Base-by-base conservation (phyloP, 257 asterid species). In the Nicotiana sylvestris region DNA sequence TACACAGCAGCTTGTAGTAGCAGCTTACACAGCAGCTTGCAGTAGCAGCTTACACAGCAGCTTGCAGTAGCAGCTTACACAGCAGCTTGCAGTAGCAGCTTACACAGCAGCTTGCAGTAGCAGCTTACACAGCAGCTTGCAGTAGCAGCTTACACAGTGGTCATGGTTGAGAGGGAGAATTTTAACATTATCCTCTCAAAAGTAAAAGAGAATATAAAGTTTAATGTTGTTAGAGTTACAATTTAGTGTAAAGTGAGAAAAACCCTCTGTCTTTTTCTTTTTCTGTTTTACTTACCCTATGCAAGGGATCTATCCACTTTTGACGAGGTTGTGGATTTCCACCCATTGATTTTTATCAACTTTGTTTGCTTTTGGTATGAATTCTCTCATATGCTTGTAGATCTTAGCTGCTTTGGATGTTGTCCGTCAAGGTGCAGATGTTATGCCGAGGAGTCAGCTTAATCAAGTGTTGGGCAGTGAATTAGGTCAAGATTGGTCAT, bases 341-440 rank as follows among this genome's bases (percentile, higher is more conserved):
- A 70, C 13, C 61, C 39, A 46, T 46, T 72, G n/a, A 25, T 46
- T 8, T 84, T 78, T 66, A 35, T 56, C 78, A 35, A 78, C 83
- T 51, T 51, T 49, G 61, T 46, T 74, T 66, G 66, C 72, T 81
- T 83, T 80, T 80, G 74, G 84, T 66, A 58, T 77, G 83, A 76
- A 65, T 82, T 70, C 66, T 81, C 83, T 46, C 61, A n/a, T 83
- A 58, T 82, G 72, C 72, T 85, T 87, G 88, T 89, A 95, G 98
- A 93, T 96, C 87, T 88, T 96, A 90, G 93, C 97, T 87, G 98
- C 99, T 89, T 88, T 96, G 88, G 97, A 94, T 72, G 89, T 94
- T 84, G 99, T 95, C 80, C 97, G 99, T 81, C 99, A 95, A 88
- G 99, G 99, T 83, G 99, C 99, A 57, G 99, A 96, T 85, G 89